Evolutionary conservation across 345 rosid genomes (phyloP), one percentile per base, ranked within the genome.

Genomic region (Ricinus communis): DNA sequence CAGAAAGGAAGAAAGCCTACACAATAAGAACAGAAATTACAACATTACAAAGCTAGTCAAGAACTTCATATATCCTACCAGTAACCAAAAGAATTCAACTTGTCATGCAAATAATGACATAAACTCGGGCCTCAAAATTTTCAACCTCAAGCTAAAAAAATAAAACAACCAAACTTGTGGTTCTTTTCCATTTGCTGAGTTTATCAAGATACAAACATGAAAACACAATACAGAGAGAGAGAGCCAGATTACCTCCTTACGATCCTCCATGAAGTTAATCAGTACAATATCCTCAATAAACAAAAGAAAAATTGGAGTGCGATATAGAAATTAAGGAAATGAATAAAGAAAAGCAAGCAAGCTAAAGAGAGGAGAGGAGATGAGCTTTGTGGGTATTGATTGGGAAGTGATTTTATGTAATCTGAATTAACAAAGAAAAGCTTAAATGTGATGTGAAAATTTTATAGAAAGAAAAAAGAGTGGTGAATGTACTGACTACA

Each of bases 181-280:
- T 38, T 43, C 11, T 12, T 43, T 12, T 12, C 47, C 43, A 38
- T 38, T 38, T 3, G 11, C 47, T 8, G 14, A 43, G 13, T 43
- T 43, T 43, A 43, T 43, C 41, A 4, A 25, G 60, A 46, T 43
- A 24, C 49, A 27, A 53, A 49, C 3, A 33, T 2, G 6, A 33
- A 27, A 53, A 49, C 53, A 21, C 15, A 14, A 16, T 30, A 8
- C 49, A 51, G n/a, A 63, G n/a, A 10, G 6, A 51, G 45, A 63
- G n/a, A 52, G 21, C 7, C 10, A 51, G 2, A 1, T 12, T 67
- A 74, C 78, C 78, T 69, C 78, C 38, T 74, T 74, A 24, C 62
- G 78, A 54, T 74, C 78, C 47, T 74, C 78, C 78, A 74, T 74
- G 33, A 24, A 4, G 31, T 4, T 38, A 21, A n/a, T n/a, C n/a